Evolutionary conservation across 2,329 filamentous ascomycete species (phyloP).

Genomic region (Tolypocladium tropicale): DNA sequence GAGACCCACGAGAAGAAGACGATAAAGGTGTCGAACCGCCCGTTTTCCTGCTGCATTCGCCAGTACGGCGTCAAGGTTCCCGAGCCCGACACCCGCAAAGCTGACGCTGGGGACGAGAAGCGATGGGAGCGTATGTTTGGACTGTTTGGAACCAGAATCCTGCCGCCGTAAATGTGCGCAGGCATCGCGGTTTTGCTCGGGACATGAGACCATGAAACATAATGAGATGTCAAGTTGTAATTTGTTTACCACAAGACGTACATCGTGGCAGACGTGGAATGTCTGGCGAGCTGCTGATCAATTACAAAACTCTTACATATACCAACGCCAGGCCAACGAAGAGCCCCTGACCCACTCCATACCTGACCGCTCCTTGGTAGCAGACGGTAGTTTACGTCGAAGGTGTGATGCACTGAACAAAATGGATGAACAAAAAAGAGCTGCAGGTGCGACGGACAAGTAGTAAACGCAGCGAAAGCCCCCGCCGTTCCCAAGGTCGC

Average conservation of each 20-base stretch:
- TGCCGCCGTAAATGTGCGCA: background rate
- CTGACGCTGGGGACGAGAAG: conserved; percentile 31
- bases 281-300: background rate
- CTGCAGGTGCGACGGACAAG: background rate
- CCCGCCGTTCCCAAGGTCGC: background rate
- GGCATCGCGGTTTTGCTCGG: background rate
- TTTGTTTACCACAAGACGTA: background rate
- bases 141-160: conserved; percentile 55
- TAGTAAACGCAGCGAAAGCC: background rate
- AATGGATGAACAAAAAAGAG: conserved; percentile 5
- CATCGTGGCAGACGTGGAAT: background rate
- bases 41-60: conserved; percentile 60
- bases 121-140: conserved; percentile 55
- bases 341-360: conserved; percentile 2
- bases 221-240: background rate
- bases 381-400: background rate
- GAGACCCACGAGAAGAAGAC: conserved; percentile 44
- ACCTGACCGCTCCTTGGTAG: background rate
- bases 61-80: conserved; percentile 54
- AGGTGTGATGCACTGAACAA: background rate
- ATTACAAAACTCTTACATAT: background rate
- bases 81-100: conserved; percentile 28
- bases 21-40: conserved; percentile 34
- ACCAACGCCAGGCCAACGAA: conserved; percentile 6
- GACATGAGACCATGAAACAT: background rate